Evolutionary conservation across 345 rosid species (phyloP), one percentile per base, ranked within the genome.

Genomic region (Conringia planisiliqua): DNA sequence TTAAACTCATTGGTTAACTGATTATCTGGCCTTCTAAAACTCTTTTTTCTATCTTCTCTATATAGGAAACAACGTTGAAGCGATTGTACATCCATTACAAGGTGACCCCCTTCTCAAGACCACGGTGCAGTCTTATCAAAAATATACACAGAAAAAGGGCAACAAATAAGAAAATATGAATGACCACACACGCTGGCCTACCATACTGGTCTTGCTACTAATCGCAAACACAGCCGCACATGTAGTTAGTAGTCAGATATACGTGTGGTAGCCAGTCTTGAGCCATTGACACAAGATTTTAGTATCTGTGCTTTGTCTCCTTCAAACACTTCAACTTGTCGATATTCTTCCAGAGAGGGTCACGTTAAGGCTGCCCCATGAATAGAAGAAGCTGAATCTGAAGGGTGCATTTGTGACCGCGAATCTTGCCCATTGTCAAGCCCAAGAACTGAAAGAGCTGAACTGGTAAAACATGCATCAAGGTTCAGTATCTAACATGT

Each of bases 401-500:
- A 79, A 33, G 88, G 74, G 61, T 84, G 87, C 85, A 89, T 75
- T 14, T 82, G 82, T 44, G 82, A 80, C 75, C 76, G 87, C 43
- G 66, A 30, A 55, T 82, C 82, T 10, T 80, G 54, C 54, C 85
- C 93, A 67, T 61, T 82, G 55, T 80, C 81, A 78, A 90, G 85
- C 71, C 96, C 98, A 66, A 95, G 96, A 71, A 88, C 84, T 13
- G 83, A 87, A 27, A 90, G 87, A 2, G 81, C 87, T 54, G 91
- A 80, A 79, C 99, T 95, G 89, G 79, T 68, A 79, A 71, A 75
- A 50, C 63, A 70, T 36, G 16, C 50, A 70, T 35, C 52, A 62
- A 14, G 29, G 36, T 36, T 75, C 58, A 69, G 70, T 44, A 54
- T 62, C 35, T 18, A 17, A 61, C 24, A 13, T 60, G 16, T 50